Base-by-base conservation (phyloP, 129 eudicot genomes). In the Smallanthus sonchifolius region DNA sequence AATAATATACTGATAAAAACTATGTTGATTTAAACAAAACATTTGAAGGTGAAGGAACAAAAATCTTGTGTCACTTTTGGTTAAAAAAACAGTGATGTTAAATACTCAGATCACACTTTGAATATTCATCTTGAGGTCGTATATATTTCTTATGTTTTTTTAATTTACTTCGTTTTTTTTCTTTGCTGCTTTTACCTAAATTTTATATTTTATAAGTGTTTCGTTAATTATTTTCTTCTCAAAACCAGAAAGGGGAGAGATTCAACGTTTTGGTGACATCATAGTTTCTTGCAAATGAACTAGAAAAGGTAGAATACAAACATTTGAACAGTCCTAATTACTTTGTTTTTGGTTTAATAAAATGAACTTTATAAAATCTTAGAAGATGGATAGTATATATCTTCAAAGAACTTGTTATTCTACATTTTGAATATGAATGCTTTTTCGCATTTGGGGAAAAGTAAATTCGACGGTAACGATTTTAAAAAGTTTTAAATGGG, bases 401-500 rank as follows among this genome's bases (percentile, higher is more conserved):
- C 15, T 62, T 57, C 17, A 54, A 16, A 68, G 10, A 56, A 66
- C 60, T 66, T 8, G 64, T 77, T 69, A 2, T 48, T 13, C 13
- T 42, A 37, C 36, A 20, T 45, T 24, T 34, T 42, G 19, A 64
- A 75, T 49, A 36, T n/a, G 51, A 36, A 16, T 11, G 15, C 15
- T 2, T 9, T 39, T 75, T 57, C 8, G 51, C 76, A 77, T 69
- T 59, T 48, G 44, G 10, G 6, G 14, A 36, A 24, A 36, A 69
- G 32, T 37, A 60, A 69, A 24, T 14, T 54, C 44, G 36, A 8
- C 47, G 67, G 49, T 24, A 35, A 77, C 42, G n/a, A 19, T 20
- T 69, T 42, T 42, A 45, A 57, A 45, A 69, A 61, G 69, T 48
- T 77, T 35, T 13, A 69, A 69, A 45, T 45, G 20, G 36, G 54